Conservation (phyloP, 2,329 filamentous ascomycete genomes). For the Pleurostoma richardsiae region DNA sequence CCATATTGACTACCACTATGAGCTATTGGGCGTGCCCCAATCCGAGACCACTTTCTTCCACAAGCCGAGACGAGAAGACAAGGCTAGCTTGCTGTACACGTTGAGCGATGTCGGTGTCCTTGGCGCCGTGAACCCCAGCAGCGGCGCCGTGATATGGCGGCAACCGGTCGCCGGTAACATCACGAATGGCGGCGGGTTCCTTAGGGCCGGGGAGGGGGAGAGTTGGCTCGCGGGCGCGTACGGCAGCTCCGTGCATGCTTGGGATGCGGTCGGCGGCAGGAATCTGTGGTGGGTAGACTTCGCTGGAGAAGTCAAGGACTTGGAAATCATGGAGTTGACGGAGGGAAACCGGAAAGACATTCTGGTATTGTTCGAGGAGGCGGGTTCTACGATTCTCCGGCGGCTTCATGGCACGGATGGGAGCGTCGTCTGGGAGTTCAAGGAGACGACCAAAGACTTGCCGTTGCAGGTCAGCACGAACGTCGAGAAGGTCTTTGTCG, state of each 20-base stretch:
- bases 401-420: conserved; percentile 71
- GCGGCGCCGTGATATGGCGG: conserved; percentile 80
- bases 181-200: conserved; percentile 41
- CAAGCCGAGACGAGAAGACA: conserved; percentile 73
- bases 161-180: conserved; percentile 60
- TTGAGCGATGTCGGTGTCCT: conserved; percentile 79
- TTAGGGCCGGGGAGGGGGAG: conserved; percentile 75
- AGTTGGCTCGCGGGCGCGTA: conserved; percentile 71
- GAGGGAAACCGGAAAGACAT: conserved; percentile 63
- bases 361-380: conserved; percentile 61
- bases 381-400: conserved; percentile 55
- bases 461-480: conserved; percentile 73
- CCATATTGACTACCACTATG: conserved; percentile 88
- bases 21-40: conserved; percentile 78
- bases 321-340: conserved; percentile 73
- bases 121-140: conserved; percentile 84
- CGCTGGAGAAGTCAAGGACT: conserved; percentile 53
- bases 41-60: conserved; percentile 91
- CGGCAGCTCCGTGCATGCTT: conserved; percentile 67
- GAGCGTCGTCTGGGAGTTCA: conserved; percentile 72
- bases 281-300: conserved; percentile 69
- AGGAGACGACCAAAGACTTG: conserved; percentile 61
- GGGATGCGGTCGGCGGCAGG: conserved; percentile 79
- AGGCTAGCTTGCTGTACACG: conserved; percentile 86
- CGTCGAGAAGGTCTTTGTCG: conserved; percentile 66